Conservation (phyloP, 495 filamentous ascomycete genomes). For the Trypethelium eluteriae region DNA sequence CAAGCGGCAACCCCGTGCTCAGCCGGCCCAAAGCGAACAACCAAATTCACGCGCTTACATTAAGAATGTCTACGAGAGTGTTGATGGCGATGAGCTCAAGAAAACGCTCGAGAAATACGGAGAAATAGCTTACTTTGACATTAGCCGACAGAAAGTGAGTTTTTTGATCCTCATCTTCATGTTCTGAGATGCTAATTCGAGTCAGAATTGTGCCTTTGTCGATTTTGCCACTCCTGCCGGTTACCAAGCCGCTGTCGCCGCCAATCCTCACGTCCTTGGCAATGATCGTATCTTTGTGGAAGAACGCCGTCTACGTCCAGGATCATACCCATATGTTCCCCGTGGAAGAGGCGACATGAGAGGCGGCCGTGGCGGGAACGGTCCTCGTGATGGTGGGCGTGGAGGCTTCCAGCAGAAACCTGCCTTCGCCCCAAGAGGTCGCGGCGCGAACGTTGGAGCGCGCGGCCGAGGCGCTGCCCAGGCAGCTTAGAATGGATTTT, state of each 20-base stretch:
- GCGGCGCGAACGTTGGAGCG: conserved; percentile 21
- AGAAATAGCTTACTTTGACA: conserved; percentile 76
- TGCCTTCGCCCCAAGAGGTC: conserved; percentile 22
- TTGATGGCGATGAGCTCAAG: conserved; percentile 60
- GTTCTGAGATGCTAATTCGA: conserved; percentile 9
- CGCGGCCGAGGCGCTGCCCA: conserved; percentile 42
- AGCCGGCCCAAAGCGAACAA: conserved; percentile 28
- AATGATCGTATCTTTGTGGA: conserved; percentile 78
- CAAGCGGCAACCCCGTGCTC: conserved; percentile 65
- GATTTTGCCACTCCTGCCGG: conserved; percentile 75
- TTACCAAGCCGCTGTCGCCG: conserved; percentile 70
- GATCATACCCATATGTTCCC: conserved; percentile 39
- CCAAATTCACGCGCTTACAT: conserved; percentile 73
- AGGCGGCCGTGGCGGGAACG: conserved; percentile 42
- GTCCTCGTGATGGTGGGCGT: conserved; percentile 52
- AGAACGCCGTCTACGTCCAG: conserved; percentile 71
- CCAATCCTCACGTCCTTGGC: conserved; percentile 78
- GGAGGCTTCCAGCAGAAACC: conserved; percentile 60
- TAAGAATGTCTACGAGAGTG: conserved; percentile 84
- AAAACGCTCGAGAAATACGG: conserved; percentile 62
- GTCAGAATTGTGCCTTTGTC: conserved; percentile 90
- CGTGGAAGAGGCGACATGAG: conserved; percentile 54
- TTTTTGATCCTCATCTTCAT: conserved; percentile 13
- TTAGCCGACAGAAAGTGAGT: conserved; percentile 80
- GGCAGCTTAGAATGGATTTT: conserved; percentile 21